phyloP scores from a whole-genome alignment of 306 rosid genomes.

The Rubus parviflorus region DNA sequence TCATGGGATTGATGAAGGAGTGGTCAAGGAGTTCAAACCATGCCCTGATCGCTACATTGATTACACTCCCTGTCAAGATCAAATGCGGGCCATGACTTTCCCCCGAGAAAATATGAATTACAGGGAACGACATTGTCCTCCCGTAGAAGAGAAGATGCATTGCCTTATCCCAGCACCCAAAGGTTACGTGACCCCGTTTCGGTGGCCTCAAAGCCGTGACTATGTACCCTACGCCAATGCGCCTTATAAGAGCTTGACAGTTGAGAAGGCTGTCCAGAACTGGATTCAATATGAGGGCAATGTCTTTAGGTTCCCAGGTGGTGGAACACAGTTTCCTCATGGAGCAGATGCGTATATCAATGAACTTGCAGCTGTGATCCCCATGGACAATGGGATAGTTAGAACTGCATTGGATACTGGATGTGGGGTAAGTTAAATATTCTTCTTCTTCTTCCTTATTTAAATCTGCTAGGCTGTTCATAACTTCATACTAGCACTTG shows the following conservation, averaged over 20 bases:
- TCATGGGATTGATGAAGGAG: conserved; percentile 43
- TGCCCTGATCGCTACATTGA: conserved; percentile 50
- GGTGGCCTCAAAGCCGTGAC: conserved; percentile 82
- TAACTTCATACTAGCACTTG: background rate
- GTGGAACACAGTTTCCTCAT: conserved; percentile 82
- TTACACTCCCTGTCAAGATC: conserved; percentile 85
- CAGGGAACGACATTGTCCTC: conserved; percentile 85
- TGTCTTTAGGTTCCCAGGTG: conserved; percentile 84
- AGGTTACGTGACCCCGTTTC: conserved; percentile 75
- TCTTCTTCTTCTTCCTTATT: conserved; percentile 12
- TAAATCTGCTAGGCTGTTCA: conserved; percentile 14
- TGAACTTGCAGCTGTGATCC: conserved; percentile 73
- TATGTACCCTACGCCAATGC: conserved; percentile 80
- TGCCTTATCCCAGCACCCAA: conserved; percentile 78
- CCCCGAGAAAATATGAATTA: conserved; percentile 70
- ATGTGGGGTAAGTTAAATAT: conserved; percentile 66
- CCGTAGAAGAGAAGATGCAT: conserved; percentile 58
- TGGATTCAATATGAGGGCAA: conserved; percentile 88
- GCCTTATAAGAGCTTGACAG: conserved; percentile 74
- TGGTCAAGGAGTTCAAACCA: conserved; percentile 50
- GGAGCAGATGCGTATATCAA: conserved; percentile 84
- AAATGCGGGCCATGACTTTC: conserved; percentile 65
- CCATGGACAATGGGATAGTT: conserved; percentile 64
- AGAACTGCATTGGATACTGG: conserved; percentile 83
- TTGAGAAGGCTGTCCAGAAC: conserved; percentile 88